A percentile compares a stretch with the other conserved stretches of the same genome.
Conservation (phyloP, 2,329 filamentous ascomycete genomes). For the Colletotrichum magnum region DNA sequence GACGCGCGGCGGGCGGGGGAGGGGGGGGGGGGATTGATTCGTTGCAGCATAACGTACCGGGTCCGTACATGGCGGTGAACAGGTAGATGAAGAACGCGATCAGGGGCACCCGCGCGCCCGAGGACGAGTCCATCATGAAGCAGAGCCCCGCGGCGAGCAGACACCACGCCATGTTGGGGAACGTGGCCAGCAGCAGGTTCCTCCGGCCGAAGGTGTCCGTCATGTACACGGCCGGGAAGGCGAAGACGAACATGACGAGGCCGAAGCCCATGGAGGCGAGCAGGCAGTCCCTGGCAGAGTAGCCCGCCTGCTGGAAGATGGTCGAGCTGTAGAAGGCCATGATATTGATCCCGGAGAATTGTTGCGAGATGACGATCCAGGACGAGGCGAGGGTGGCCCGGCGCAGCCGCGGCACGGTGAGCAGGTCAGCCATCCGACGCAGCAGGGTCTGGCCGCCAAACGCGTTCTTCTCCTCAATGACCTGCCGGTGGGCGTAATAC, state of each 20-base stretch:
- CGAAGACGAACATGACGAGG: slow-evolving; percentile 70
- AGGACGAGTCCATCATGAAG: slow-evolving; percentile 61
- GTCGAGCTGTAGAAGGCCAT: slow-evolving; percentile 66
- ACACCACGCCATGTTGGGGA: slow-evolving; percentile 59
- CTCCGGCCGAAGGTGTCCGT: slow-evolving; percentile 72
- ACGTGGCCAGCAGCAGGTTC: slow-evolving; percentile 60
- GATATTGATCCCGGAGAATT: slow-evolving; percentile 55
- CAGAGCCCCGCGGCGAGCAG: slow-evolving; percentile 60
- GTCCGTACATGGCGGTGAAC: slow-evolving; percentile 66
- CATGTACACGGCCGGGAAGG: slow-evolving; percentile 70
- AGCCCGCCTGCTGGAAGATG: slow-evolving; percentile 63
- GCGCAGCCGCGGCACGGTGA: slow-evolving; percentile 61
- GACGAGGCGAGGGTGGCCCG: slow-evolving; percentile 55
- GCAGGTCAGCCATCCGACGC: slow-evolving; percentile 60
- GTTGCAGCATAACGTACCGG: slow-evolving; percentile 48
- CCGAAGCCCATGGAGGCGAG: slow-evolving; percentile 72
- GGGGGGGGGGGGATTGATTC: no score
- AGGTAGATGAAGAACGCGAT: slow-evolving; percentile 71
- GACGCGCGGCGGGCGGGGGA: neutral
- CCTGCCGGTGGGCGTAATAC: slow-evolving; percentile 60
- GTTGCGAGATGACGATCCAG: slow-evolving; percentile 50
- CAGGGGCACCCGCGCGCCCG: slow-evolving; percentile 59
- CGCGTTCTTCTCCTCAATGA: slow-evolving; percentile 56
- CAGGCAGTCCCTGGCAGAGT: slow-evolving; percentile 57
- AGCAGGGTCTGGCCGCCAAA: slow-evolving; percentile 56